Evolutionary conservation across 441 rosid species (phyloP).

Genomic region (Caryocar brasiliense): DNA sequence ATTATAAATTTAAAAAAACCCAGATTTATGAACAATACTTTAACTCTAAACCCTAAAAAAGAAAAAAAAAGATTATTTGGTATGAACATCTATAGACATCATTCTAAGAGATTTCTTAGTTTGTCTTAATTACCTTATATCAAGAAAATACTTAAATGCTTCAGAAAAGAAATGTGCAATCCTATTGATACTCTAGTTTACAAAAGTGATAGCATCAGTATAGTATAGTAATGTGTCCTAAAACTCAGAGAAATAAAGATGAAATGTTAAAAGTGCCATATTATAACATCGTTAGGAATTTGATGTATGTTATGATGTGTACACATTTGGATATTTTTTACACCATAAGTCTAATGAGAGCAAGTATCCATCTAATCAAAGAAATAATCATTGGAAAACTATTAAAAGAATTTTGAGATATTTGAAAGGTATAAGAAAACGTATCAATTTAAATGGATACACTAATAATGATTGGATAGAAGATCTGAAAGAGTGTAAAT

Average conservation of each 20-base stretch:
- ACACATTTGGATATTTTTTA: background rate
- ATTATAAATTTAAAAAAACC: no score
- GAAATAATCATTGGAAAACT: background rate
- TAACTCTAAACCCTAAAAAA: no score
- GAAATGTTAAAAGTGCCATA: background rate
- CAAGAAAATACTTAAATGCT: no score
- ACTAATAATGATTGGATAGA: background rate
- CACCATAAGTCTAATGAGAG: background rate
- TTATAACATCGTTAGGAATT: background rate
- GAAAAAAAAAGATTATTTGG: no score
- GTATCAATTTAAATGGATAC: background rate
- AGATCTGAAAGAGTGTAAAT: constrained; percentile 2
- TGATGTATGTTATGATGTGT: constrained; percentile 4
- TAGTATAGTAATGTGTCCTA: background rate
- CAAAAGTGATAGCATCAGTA: background rate
- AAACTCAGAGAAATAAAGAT: background rate
- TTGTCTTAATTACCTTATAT: no score
- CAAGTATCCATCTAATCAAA: background rate
- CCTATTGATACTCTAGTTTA: background rate
- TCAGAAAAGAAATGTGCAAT: no score
- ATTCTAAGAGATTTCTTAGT: no score
- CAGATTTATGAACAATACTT: no score
- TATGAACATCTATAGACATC: no score
- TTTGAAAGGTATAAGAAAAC: background rate
- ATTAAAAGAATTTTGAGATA: background rate